Evolutionary conservation across 805 yeast genomes (phyloP).

Genomic region (Henningerozyma blattae): DNA sequence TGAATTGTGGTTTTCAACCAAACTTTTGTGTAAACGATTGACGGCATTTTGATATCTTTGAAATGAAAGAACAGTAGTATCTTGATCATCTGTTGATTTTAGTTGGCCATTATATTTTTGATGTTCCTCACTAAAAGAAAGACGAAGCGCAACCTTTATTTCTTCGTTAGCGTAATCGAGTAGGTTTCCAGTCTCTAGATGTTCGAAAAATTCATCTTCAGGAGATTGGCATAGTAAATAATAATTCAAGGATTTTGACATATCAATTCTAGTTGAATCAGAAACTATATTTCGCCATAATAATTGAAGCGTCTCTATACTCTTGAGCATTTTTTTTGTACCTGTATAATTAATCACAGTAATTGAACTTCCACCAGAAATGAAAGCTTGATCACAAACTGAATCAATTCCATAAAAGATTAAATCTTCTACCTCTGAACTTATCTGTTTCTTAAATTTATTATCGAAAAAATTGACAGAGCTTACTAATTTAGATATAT

Average conservation of each 20-base stretch:
- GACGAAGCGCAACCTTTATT: slow-evolving; percentile 18
- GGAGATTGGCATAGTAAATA: slow-evolving; percentile 15
- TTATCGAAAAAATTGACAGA: slow-evolving; percentile 19
- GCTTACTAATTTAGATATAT: slow-evolving; percentile 16
- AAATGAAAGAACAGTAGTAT: slow-evolving; percentile 4
- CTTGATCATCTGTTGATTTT: slow-evolving; percentile 11
- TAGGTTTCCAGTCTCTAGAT: slow-evolving; percentile 10
- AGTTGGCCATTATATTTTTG: slow-evolving; percentile 22
- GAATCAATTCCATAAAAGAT: slow-evolving; percentile 18
- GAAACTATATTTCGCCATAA: slow-evolving; percentile 10
- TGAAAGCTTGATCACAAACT: slow-evolving; percentile 13
- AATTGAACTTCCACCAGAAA: slow-evolving; percentile 17
- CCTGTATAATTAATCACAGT: slow-evolving; percentile 20
- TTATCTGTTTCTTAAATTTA: slow-evolving; percentile 13
- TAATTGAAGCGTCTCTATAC: slow-evolving; percentile 22
- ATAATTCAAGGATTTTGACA: slow-evolving; percentile 13
- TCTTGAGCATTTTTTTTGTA: slow-evolving; percentile 19
- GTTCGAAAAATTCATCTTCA: slow-evolving; percentile 12
- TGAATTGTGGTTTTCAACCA: no score
- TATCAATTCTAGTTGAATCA: slow-evolving; percentile 13
- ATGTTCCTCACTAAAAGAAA: no score
- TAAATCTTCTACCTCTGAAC: slow-evolving; percentile 9
- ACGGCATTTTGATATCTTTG: neutral
- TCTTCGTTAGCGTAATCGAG: slow-evolving; percentile 9
- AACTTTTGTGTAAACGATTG: neutral